Evolutionary conservation across 805 yeast genomes (phyloP).

Genomic region (Metschnikowia santaceciliae): DNA sequence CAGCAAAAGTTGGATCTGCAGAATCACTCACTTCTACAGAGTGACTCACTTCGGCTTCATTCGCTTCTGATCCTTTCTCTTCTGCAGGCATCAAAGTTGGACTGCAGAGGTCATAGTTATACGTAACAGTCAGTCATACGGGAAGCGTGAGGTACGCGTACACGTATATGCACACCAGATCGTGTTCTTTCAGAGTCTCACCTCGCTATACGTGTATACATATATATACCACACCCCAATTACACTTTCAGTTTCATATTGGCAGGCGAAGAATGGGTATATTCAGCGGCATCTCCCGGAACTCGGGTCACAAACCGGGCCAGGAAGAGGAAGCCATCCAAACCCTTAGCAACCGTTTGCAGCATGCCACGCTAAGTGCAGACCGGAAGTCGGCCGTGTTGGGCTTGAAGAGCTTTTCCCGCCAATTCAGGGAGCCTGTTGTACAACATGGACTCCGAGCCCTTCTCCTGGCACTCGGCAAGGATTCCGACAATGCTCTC

Average conservation of each 20-base stretch:
- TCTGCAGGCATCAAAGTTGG: too few relatives aligned
- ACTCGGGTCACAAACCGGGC: constrained; percentile 31
- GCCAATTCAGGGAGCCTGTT: constrained; percentile 86
- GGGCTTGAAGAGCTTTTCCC: constrained; percentile 81
- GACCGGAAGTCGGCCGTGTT: constrained; percentile 91
- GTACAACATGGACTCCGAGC: constrained; percentile 83
- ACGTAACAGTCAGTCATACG: neutral
- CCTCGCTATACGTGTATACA: neutral
- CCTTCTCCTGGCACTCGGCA: constrained; percentile 57
- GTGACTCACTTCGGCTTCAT: too few relatives aligned
- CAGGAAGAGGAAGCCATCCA: constrained; percentile 81
- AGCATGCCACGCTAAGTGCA: constrained; percentile 73
- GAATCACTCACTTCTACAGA: too few relatives aligned
- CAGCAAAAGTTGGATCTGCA: too few relatives aligned
- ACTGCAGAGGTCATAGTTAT: neutral
- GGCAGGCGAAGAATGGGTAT: constrained; percentile 26
- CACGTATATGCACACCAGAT: neutral
- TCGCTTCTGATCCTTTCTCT: too few relatives aligned
- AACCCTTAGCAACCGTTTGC: constrained; percentile 81
- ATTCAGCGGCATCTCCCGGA: constrained; percentile 33
- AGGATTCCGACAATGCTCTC: constrained; percentile 66
- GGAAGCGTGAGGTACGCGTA: neutral
- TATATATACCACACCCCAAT: neutral
- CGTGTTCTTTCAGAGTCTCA: neutral
- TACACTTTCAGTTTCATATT: neutral